These are phyloP conservation scores for Venturia nashicola DNA, from an alignment of 2,329 filamentous ascomycete genomes.

Conservation along the genomic window DNA sequence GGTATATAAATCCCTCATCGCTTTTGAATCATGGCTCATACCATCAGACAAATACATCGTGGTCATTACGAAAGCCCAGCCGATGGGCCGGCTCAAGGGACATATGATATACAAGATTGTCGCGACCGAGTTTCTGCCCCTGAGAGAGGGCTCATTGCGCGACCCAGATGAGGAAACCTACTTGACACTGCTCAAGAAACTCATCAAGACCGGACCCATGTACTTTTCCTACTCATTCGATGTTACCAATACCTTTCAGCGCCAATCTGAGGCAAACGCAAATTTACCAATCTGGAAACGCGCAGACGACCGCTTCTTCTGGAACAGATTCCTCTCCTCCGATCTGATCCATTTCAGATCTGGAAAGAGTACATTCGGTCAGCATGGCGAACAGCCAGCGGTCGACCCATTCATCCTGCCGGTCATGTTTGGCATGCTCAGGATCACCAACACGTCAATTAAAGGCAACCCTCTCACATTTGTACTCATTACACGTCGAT, in stretches of 20 bases:
- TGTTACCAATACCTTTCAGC: constrained; percentile 92
- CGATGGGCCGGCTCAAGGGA: constrained; percentile 81
- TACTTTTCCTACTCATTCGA: constrained; percentile 98
- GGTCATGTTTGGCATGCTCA: constrained; percentile 91
- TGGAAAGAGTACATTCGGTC: constrained; percentile 27
- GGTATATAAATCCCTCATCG: constrained; percentile 39
- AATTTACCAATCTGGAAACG: constrained; percentile 75
- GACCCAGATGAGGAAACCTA: constrained; percentile 94
- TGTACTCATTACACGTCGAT: constrained; percentile 76
- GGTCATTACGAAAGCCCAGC: constrained; percentile 86
- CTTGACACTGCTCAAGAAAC: constrained; percentile 64
- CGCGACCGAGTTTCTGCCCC: constrained; percentile 81
- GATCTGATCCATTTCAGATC: constrained; percentile 83
- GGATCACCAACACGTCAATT: constrained; percentile 75
- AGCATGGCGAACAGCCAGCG: constrained; percentile 52
- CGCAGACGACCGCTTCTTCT: constrained; percentile 96
- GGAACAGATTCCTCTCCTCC: constrained; percentile 87
- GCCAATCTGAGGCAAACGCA: constrained; percentile 66
- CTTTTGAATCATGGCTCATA: constrained; percentile 9
- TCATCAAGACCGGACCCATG: constrained; percentile 77
- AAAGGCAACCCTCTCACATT: constrained; percentile 78
- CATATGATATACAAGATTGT: constrained; percentile 93
- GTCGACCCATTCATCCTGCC: constrained; percentile 89
- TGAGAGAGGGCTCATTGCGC: constrained; percentile 82
- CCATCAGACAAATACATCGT: constrained; percentile 86